Evolutionary conservation across 2,329 filamentous ascomycete genomes (phyloP).

Genomic region (Aphanoascus verrucosus): DNA sequence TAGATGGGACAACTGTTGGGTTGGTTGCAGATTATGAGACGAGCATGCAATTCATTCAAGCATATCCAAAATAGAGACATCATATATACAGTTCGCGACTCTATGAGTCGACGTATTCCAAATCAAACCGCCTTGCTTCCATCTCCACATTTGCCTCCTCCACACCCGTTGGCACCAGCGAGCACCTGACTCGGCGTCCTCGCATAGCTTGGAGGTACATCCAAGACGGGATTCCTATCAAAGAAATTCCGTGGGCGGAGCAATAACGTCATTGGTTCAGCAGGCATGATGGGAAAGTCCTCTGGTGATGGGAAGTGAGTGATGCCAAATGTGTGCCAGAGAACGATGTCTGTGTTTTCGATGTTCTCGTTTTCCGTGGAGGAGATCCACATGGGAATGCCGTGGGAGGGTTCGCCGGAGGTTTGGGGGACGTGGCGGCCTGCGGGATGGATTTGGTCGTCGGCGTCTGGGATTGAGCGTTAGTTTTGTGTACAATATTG

Average conservation of each 20-base stretch:
- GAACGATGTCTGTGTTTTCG: conserved; percentile 73
- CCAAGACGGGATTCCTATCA: conserved; percentile 62
- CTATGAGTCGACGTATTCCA: not conserved
- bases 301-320: conserved; percentile 83
- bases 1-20: too few species aligned
- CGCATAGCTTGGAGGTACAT: conserved; percentile 67
- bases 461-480: conserved; percentile 48
- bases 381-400: conserved; percentile 64
- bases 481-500: conserved; percentile 6
- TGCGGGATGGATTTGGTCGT: conserved; percentile 73
- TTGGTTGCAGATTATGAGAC: too few species aligned
- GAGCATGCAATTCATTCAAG: too few species aligned
- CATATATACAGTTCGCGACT: not conserved
- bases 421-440: conserved; percentile 83
- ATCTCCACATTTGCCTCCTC: conserved; percentile 24
- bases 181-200: conserved; percentile 60
- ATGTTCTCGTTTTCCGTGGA: conserved; percentile 55
- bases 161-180: conserved; percentile 27
- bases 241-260: conserved; percentile 77
- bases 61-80: not conserved
- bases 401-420: conserved; percentile 62
- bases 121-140: conserved; percentile 31
- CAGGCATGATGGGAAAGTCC: conserved; percentile 88
- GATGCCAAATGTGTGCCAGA: conserved; percentile 90
- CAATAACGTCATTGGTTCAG: conserved; percentile 70